These are phyloP conservation scores for Fusarium concolor DNA, from an alignment of 2,329 filamentous ascomycete species.

Conservation along the genomic window DNA sequence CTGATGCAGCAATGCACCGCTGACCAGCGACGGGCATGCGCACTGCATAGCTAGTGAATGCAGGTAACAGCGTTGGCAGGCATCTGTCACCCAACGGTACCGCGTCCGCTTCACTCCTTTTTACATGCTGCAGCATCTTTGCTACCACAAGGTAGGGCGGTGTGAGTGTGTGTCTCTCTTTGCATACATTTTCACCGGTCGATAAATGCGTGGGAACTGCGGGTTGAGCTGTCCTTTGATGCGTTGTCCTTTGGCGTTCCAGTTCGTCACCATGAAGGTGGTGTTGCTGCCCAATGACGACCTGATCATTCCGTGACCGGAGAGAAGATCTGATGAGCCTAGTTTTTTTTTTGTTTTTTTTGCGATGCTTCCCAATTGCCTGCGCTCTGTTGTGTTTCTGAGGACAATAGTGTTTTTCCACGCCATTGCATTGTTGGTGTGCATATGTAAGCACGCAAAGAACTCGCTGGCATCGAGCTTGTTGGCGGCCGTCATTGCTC, in stretches of 20 bases:
- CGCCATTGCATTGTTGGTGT: constrained; percentile 3
- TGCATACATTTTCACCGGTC: constrained; percentile 39
- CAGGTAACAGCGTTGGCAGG: constrained; percentile 34
- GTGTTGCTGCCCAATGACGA: constrained; percentile 48
- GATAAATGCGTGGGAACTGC: constrained; percentile 42
- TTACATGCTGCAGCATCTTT: constrained; percentile 36
- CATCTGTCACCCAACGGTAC: constrained; percentile 44
- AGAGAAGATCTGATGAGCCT: constrained; percentile 12
- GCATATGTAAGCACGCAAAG: constrained; percentile 9
- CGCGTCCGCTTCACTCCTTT: constrained; percentile 44
- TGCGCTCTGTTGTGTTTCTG: neutral
- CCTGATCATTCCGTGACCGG: constrained; percentile 39
- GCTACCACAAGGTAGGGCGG: constrained; percentile 39
- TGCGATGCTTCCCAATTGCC: neutral
- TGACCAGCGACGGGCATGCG: constrained; percentile 38
- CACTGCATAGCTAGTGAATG: constrained; percentile 38
- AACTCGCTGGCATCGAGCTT: constrained; percentile 7
- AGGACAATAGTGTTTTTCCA: neutral
- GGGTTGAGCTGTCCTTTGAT: constrained; percentile 47
- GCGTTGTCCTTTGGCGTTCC: constrained; percentile 42
- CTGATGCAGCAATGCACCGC: constrained; percentile 39
- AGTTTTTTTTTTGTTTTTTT: no score
- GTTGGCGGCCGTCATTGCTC: constrained; percentile 1
- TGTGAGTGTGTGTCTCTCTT: constrained; percentile 41
- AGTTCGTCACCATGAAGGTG: constrained; percentile 38